These are phyloP conservation scores for Aspergillus jensenii DNA, from an alignment of 2,329 filamentous ascomycete species.

Conservation along the genomic window DNA sequence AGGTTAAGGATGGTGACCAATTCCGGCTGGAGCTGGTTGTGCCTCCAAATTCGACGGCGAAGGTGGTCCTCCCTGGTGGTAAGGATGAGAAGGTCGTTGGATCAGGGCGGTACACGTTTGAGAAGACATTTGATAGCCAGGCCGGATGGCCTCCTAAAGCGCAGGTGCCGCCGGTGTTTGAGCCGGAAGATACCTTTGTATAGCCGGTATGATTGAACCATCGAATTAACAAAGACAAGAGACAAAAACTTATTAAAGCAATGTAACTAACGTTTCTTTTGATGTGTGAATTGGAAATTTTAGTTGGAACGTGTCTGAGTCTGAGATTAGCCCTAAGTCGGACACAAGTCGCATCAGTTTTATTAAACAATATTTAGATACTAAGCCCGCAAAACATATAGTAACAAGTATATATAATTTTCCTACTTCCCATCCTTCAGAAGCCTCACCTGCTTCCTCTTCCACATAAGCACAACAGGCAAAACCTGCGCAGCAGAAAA, in stretches of 20 bases:
- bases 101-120: constrained; percentile 19
- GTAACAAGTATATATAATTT: too few species aligned
- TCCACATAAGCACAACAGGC: constrained; percentile 19
- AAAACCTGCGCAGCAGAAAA: constrained; percentile 15
- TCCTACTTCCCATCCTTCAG: constrained; percentile 1
- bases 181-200: not conserved
- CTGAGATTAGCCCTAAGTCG: too few species aligned
- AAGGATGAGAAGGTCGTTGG: constrained; percentile 12
- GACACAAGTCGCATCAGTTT: too few species aligned
- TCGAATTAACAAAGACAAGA: too few species aligned
- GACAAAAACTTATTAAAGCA: too few species aligned
- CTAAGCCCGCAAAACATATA: too few species aligned
- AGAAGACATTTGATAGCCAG: not conserved
- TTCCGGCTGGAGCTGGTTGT: constrained; percentile 19
- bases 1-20: constrained; percentile 1
- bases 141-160: constrained; percentile 3
- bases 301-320: too few species aligned
- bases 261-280: too few species aligned
- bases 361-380: too few species aligned
- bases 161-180: constrained; percentile 1
- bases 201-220: not conserved
- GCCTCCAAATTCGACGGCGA: constrained; percentile 22
- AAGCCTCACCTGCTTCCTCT: constrained; percentile 15
- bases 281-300: too few species aligned
- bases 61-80: constrained; percentile 18